Base-by-base conservation (phyloP, 768 basidiomycete species). In the Trametes elegans region DNA sequence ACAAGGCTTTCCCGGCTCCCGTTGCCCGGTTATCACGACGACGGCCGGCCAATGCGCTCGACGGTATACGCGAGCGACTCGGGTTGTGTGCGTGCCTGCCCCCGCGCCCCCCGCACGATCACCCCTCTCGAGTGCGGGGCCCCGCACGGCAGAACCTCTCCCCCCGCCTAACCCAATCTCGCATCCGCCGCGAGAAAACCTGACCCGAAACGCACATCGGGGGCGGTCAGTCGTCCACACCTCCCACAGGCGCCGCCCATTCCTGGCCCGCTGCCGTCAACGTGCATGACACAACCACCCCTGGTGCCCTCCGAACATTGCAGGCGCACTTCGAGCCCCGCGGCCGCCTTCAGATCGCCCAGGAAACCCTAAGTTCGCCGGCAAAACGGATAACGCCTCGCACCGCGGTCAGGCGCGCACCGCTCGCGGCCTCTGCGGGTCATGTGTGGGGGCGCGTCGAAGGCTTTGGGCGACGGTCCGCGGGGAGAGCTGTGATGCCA, bases 341-440 rank as follows among this genome's bases (percentile, higher is more conserved):
- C 44, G 31, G 9, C 44, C 31, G 18, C n/a, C 10, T 23, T 31
- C 23, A 32, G 44, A 29, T 32, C 44, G 7, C 13, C n/a, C n/a
- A 27, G 34, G 14, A 16, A 49, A 29, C 36, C 27, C 49, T 40
- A 31, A 49, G 8, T 28, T 28, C 5, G 38, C 23, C 42, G 50
- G 21, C 11, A 21, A 5, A 27, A 29, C 13, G 50, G 28, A 36
- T 44, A 53, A 2, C 51, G n/a, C 51, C 42, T 32, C 26, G 31
- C 40, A 23, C 42, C 19, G 42, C 42, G 51, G 51, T 53, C 51
- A 53, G 51, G 51, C 51, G 51, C 27, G 51, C 51, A 13, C 32
- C 36, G 32, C 21, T 8, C 7, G 34, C n/a, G n/a, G n/a, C n/a
- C n/a, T n/a, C n/a, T n/a, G n/a, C n/a, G 42, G 51, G 51, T 53